These are phyloP conservation scores for Telopea speciosissima DNA, from an alignment of 177 flowering plant genomes.

Conservation along the genomic window DNA sequence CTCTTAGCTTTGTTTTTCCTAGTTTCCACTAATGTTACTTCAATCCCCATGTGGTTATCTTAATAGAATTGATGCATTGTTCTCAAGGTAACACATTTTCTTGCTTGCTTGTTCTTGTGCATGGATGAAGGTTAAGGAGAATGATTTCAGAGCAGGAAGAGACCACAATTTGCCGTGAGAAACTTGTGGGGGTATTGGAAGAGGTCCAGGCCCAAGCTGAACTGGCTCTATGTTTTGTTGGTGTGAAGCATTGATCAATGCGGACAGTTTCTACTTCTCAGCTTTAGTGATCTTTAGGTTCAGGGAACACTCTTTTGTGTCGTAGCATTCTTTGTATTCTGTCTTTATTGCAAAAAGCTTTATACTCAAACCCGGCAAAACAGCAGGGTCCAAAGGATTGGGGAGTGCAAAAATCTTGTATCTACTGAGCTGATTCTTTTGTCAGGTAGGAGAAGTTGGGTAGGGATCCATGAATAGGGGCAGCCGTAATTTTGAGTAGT, in stretches of 20 bases:
- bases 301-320: background rate
- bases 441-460: background rate
- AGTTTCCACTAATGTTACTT: background rate
- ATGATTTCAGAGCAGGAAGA: slow-evolving; percentile 58
- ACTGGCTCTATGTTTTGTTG: slow-evolving; percentile 84
- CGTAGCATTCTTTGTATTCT: background rate
- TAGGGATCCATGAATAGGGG: background rate
- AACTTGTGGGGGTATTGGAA: slow-evolving; percentile 75
- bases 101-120: slow-evolving; percentile 1
- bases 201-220: slow-evolving; percentile 96
- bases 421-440: background rate
- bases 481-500: background rate
- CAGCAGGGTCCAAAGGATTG: background rate
- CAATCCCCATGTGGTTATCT: background rate
- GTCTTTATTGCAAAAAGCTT: no score
- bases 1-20: background rate
- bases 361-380: background rate
- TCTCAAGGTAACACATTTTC: background rate
- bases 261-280: background rate
- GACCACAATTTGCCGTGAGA: slow-evolving; percentile 47
- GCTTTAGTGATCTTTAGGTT: background rate
- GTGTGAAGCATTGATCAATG: slow-evolving; percentile 56
- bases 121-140: slow-evolving; percentile 59
- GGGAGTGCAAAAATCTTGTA: background rate
- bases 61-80: background rate